Evolutionary conservation across 495 filamentous ascomycete genomes (phyloP).

Genomic region (Xylaria curta): DNA sequence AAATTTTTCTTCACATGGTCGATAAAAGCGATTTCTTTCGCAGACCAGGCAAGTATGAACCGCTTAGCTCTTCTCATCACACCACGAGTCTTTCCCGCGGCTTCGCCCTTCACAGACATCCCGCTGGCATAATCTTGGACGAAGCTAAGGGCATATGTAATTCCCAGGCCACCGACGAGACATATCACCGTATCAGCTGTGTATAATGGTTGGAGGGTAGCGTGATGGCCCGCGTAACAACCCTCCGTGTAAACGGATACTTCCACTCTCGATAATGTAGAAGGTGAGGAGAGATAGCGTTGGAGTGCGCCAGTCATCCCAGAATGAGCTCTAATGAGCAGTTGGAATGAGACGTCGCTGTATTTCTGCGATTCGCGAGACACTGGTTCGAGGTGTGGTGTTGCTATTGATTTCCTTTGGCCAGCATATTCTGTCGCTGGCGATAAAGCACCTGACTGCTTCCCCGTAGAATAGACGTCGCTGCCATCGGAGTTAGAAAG

Average conservation of each 20-base stretch:
- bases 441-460: background rate
- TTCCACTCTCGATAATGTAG: background rate
- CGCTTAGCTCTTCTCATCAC: slow-evolving; percentile 7
- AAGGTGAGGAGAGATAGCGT: background rate
- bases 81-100: background rate
- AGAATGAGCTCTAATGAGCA: slow-evolving; percentile 9
- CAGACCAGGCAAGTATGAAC: slow-evolving; percentile 22
- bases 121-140: slow-evolving; percentile 5
- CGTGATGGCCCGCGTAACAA: slow-evolving; percentile 5
- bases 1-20: slow-evolving; percentile 16
- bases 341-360: background rate
- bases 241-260: slow-evolving; percentile 20
- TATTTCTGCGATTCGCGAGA: background rate
- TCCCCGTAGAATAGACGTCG: background rate
- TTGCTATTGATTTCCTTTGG: background rate
- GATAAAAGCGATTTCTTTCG: slow-evolving; percentile 16
- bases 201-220: slow-evolving; percentile 7
- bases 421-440: background rate
- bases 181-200: slow-evolving; percentile 21
- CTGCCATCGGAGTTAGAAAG: background rate
- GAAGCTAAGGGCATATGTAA: slow-evolving; percentile 14
- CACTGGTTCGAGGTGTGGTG: background rate
- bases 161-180: slow-evolving; percentile 8
- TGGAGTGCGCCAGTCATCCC: slow-evolving; percentile 12
- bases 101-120: background rate